Evolutionary conservation across 768 basidiomycete species (phyloP), one percentile per base, ranked within the genome.

Genomic region (Termitomyces sp.): DNA sequence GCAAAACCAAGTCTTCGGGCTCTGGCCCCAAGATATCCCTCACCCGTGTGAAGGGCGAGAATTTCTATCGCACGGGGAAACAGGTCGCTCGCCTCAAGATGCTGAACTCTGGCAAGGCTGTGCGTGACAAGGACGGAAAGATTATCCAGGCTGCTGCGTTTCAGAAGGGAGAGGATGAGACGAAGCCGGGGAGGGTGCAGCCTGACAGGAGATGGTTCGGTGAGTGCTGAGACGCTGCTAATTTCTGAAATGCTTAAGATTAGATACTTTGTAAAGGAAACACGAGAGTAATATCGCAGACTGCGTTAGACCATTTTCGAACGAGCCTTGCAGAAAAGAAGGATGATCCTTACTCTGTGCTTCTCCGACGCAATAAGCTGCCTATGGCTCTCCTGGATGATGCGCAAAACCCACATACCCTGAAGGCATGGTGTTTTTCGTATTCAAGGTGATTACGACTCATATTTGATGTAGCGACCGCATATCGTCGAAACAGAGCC

Each of bases 171-270:
- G 95, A 97, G 74, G 88, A 87, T 56, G 94, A 97, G 75, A 86
- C 91, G 2, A 88, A 86, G 65, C 90, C 93, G 0, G 96, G 96
- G 31, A 79, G 96, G 58, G 93, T 98, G 25, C 92, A 95, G 77
- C 92, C 96, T 60, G 96, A 99, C 80, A 81, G 94, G 61, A 78
- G 96, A 68, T 99, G 96, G 96, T 99, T 99, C 69, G 97, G 95
- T 96, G 69, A 66, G 90, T 79, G 60, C 59, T 34, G 20, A 38
- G 17, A 60, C 29, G 37, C 47, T 40, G 34, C 61, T 57, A 36
- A 56, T 49, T 60, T 20, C 64, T 68, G 14, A 60, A 51, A 17
- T 17, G 40, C 15, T 42, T 15, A 42, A 1, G 53, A 31, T n/a
- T 45, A 54, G 52, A 45, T 45, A 20, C 47, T 12, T 51, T 55